Base-by-base conservation (phyloP, 805 yeast genomes). In the Wickerhamiella vanderwaltii region DNA sequence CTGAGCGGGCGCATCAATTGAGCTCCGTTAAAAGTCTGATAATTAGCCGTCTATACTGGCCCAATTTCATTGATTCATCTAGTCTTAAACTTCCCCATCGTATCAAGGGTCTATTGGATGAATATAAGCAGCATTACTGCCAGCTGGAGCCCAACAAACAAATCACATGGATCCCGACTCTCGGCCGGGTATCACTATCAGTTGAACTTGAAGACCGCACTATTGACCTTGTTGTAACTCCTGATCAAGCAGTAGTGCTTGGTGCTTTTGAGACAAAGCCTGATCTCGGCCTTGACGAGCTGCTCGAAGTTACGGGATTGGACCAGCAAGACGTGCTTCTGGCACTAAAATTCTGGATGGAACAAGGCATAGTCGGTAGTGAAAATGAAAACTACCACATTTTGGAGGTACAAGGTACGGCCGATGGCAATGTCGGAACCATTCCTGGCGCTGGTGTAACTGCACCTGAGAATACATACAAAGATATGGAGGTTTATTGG, bases 41-140 rank as follows among this genome's bases (percentile, higher is more conserved):
- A 15, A 61, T 88, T 9, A 85, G 95, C 1, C 73, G 79, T 46
- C 58, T 81, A 15, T 88, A 77, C 56, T 88, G 98, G 98, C 84
- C 87, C 0, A 54, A 67, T 4, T 52, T 71, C n/a, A 30, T 19
- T 15, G 33, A 62, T 5, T 67, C 65, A 3, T 32, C 43, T 24
- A 53, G 56, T n/a, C 68, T 75, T 49, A 55, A 51, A 6, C 51
- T 77, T 2, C 91, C 93, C 0, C 48, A 50, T 0, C 51, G 43
- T 1, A 58, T 85, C 1, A 54, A 64, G 22, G 33, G 54, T 23
- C 49, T 51, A 15, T 35, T 56, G 43, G 61, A 66, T 1, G 47
- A 51, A 1, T 84, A 73, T 51, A 61, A 68, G 7, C 45, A 51
- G 2, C 52, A 54, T 2, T 88, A 64, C 55, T 51, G 64, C 4